These are phyloP conservation scores for Coemansia sp. DNA, from an alignment of 192 early-diverging fungal species.

Conservation along the genomic window DNA sequence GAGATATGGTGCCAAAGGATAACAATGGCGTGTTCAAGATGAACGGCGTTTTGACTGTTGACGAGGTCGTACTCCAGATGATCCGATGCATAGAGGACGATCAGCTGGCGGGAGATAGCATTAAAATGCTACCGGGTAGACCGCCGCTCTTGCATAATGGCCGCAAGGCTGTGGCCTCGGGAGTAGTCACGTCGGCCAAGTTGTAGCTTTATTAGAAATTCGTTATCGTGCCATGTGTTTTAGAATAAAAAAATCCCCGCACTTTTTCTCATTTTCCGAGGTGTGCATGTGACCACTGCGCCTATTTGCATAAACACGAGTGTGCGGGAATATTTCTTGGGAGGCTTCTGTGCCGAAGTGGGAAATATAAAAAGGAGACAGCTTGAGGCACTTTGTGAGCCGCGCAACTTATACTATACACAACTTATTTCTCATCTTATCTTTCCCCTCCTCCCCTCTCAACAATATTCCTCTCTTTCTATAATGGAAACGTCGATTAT, in stretches of 20 bases:
- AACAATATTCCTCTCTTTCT: no score
- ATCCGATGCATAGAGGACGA: conserved; percentile 64
- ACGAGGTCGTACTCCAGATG: conserved; percentile 62
- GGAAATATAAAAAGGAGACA: neutral
- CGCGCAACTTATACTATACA: neutral
- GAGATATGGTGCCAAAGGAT: conserved; percentile 14
- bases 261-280: neutral
- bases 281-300: neutral
- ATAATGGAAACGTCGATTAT: conserved; percentile 25
- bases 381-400: neutral
- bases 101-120: conserved; percentile 53
- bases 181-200: conserved; percentile 31
- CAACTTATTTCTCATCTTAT: neutral
- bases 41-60: conserved; percentile 37
- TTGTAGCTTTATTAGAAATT: conserved; percentile 13
- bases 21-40: conserved; percentile 24
- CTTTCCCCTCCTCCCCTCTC: no score
- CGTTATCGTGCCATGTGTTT: neutral
- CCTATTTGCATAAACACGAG: neutral
- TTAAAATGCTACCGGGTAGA: conserved; percentile 41
- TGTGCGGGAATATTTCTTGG: neutral
- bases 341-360: neutral
- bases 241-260: neutral
- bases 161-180: conserved; percentile 39
- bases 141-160: conserved; percentile 42